Base-by-base conservation (phyloP, 176 grass and related monocot species). In the Calamus simplicifolius region DNA sequence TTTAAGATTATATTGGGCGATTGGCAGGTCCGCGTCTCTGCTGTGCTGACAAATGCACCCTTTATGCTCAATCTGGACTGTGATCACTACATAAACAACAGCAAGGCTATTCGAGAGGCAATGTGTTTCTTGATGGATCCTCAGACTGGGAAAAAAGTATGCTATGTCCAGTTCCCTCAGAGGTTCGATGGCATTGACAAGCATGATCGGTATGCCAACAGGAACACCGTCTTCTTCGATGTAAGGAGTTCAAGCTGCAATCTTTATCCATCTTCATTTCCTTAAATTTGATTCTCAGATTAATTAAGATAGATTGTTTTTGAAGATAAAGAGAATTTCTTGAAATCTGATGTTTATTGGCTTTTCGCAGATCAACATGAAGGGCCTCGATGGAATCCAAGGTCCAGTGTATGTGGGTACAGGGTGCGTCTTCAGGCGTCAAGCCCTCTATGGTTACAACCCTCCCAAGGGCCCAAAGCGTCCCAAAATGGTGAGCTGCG, bases 51-150 rank as follows among this genome's bases (percentile, higher is more conserved):
- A 17, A 98, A 98, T 60, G 87, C 93, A 14, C 88, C 87, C 0
- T 98, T 98, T 67, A 98, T 92, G 93, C 93, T 98, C 63, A 98
- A 98, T 58, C 51, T 98, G 84, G 93, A 98, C 6, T 98, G 93
- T 5, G 93, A 98, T 29, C 93, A 98, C 49, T 98, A 98, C 84
- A 92, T 98, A 66, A 98, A 98, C 81, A 98, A 98, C 67, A 98
- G 93, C 76, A 98, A 92, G 69, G 93, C 93, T 64, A 50, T 98
- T 62, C 26, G 93, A 74, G 93, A 98, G 77, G 58, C 93, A 12
- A 98, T 98, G 93, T 98, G 93, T 66, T 98, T 98, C 70, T 72
- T 98, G 64, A 98, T 98, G 93, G 93, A 98, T 57, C 88, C 88
- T 55, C 88, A 92, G 85, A 79, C 74, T 29, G 93, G 93, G 4